Conservation (phyloP, 495 filamentous ascomycete genomes). For the Daldinia concentrica region DNA sequence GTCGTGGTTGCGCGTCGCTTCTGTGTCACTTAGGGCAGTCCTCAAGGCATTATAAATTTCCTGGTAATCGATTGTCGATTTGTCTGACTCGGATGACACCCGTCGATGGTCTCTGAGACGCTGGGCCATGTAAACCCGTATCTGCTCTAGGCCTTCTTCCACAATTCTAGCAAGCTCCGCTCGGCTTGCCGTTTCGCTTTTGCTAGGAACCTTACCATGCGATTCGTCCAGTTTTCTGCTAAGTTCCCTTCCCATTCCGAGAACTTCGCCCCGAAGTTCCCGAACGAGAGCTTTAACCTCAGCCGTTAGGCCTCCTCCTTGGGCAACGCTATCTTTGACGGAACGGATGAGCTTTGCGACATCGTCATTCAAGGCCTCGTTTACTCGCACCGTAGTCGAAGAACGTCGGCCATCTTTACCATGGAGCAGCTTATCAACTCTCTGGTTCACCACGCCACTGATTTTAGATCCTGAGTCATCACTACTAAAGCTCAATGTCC, state of each 20-base stretch:
- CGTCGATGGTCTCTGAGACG: slow-evolving; percentile 78
- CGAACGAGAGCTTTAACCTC: slow-evolving; percentile 90
- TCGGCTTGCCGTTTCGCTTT: slow-evolving; percentile 62
- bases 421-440: slow-evolving; percentile 47
- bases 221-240: slow-evolving; percentile 81
- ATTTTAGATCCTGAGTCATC: slow-evolving; percentile 50
- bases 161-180: slow-evolving; percentile 82
- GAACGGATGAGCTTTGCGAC: slow-evolving; percentile 78
- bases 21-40: slow-evolving; percentile 75
- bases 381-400: slow-evolving; percentile 45
- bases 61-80: slow-evolving; percentile 69
- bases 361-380: slow-evolving; percentile 70
- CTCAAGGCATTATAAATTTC: slow-evolving; percentile 84
- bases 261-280: slow-evolving; percentile 89
- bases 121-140: slow-evolving; percentile 80
- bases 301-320: slow-evolving; percentile 84
- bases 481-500: slow-evolving; percentile 59
- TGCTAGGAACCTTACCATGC: slow-evolving; percentile 58
- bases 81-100: slow-evolving; percentile 62
- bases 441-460: slow-evolving; percentile 52
- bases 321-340: slow-evolving; percentile 86
- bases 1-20: slow-evolving; percentile 57
- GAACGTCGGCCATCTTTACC: slow-evolving; percentile 50
- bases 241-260: slow-evolving; percentile 90
- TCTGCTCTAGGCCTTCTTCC: slow-evolving; percentile 77